These are phyloP conservation scores for Fusarium xyrophilum DNA, from an alignment of 2,329 filamentous ascomycete species.

Conservation along the genomic window DNA sequence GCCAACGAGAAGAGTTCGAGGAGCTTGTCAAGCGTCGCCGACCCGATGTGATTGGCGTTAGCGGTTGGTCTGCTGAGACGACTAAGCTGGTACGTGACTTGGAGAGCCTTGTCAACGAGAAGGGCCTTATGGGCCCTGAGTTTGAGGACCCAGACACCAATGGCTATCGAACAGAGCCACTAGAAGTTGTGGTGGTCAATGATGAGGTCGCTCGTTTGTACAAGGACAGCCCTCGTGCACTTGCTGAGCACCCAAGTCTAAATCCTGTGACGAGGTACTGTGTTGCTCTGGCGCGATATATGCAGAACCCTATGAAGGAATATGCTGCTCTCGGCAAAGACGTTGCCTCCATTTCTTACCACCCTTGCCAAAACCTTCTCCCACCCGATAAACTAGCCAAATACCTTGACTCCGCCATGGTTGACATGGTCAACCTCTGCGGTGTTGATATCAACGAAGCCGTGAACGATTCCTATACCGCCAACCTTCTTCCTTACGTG, in stretches of 20 bases:
- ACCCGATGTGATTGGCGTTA: slow-evolving; percentile 89
- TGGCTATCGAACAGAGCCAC: slow-evolving; percentile 75
- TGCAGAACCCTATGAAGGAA: slow-evolving; percentile 96
- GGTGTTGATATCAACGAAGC: slow-evolving; percentile 96
- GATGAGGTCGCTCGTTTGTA: slow-evolving; percentile 97
- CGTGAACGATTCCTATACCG: slow-evolving; percentile 78
- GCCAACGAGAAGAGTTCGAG: slow-evolving; percentile 72
- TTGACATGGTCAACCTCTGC: slow-evolving; percentile 97
- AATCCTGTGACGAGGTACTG: slow-evolving; percentile 85
- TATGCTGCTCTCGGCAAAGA: slow-evolving; percentile 93
- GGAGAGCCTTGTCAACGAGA: slow-evolving; percentile 77
- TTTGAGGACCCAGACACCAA: slow-evolving; percentile 81
- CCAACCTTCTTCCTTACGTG: slow-evolving; percentile 88
- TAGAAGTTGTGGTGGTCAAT: slow-evolving; percentile 92
- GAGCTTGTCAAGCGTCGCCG: slow-evolving; percentile 80
- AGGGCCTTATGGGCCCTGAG: slow-evolving; percentile 78
- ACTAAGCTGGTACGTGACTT: slow-evolving; percentile 83
- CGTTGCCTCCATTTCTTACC: slow-evolving; percentile 84
- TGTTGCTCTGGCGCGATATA: slow-evolving; percentile 84
- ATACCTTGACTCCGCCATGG: slow-evolving; percentile 92
- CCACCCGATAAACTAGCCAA: slow-evolving; percentile 86
- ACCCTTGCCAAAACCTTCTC: slow-evolving; percentile 87
- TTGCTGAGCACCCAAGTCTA: slow-evolving; percentile 80
- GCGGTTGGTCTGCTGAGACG: slow-evolving; percentile 87
- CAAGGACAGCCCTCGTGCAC: slow-evolving; percentile 84